Evolutionary conservation across 2,329 filamentous ascomycete genomes (phyloP), one percentile per base, ranked within the genome.

Genomic region (Ceratocystis cubensis): DNA sequence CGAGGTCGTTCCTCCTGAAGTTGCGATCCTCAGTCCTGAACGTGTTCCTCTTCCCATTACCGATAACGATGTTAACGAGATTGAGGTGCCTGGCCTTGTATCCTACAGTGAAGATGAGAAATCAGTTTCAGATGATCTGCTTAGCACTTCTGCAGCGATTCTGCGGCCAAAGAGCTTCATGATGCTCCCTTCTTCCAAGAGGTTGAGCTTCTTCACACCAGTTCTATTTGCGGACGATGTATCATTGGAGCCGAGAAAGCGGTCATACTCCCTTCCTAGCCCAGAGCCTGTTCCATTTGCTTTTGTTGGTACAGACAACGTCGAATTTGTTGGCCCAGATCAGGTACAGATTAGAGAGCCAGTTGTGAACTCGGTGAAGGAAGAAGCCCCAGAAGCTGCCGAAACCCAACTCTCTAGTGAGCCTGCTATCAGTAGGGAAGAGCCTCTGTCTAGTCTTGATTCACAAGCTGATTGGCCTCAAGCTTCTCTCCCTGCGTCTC

Each of bases 61-160:
- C 28, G 79, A 84, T 45, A 81, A 85, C 61, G 90, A 95, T 72
- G 76, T 93, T 6, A 82, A 87, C 59, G 90, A 95, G 73, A 94
- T 95, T 53, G 88, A 94, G 72, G 82, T 91, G 57, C 88, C 88
- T 2, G 88, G 88, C 0, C 79, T 91, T 4, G 83, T 81, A 0
- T 75, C 74, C 13, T 81, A 85, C 70, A 84, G 80, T 66, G 85
- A 89, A 66, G 85, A 87, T 15, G 87, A 88, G 64, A 78, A 78
- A 5, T 77, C 78, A 13, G 73, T 75, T 3, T 74, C 75, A 1
- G 74, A 76, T 1, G 71, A 74, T 1, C 71, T 77, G 68, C 70
- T 78, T 3, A 69, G 73, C 8, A 69, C 69, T 3, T 33, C 41
- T 64, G 45, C n/a, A 15, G 59, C 50, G 6, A 44, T 64, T 3